These are phyloP conservation scores for Ampelomyces quisqualis DNA, from an alignment of 2,329 filamentous ascomycete genomes.

Conservation along the genomic window DNA sequence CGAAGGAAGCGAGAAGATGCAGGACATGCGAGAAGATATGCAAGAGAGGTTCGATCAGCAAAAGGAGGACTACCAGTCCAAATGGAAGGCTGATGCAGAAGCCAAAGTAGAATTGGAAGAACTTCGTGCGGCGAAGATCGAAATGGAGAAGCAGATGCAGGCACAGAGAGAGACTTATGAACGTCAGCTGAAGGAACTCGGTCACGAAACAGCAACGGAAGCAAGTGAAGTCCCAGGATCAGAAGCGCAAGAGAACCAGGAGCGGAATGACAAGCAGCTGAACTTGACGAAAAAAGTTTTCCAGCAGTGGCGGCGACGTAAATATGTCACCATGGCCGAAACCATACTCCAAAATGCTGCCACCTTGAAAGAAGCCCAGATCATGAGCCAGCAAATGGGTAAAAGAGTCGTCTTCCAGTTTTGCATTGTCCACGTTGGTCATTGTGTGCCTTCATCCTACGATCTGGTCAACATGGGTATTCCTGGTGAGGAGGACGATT, in stretches of 20 bases:
- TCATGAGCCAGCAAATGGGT: slow-evolving; percentile 96
- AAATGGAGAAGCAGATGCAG: slow-evolving; percentile 84
- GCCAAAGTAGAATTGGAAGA: slow-evolving; percentile 79
- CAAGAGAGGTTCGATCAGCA: slow-evolving; percentile 79
- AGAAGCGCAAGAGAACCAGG: slow-evolving; percentile 60
- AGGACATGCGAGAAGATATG: slow-evolving; percentile 76
- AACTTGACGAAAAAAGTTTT: slow-evolving; percentile 66
- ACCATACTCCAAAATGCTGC: slow-evolving; percentile 84
- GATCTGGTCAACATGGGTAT: slow-evolving; percentile 94
- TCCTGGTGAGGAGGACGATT: slow-evolving; percentile 78
- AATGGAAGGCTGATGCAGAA: slow-evolving; percentile 72
- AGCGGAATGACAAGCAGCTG: slow-evolving; percentile 65
- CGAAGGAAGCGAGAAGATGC: slow-evolving; percentile 75
- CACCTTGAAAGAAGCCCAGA: slow-evolving; percentile 88
- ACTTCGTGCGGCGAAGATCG: slow-evolving; percentile 73
- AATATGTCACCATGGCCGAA: slow-evolving; percentile 93
- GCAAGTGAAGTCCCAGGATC: slow-evolving; percentile 36
- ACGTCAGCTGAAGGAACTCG: slow-evolving; percentile 70
- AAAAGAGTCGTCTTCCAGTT: slow-evolving; percentile 95
- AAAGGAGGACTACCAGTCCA: slow-evolving; percentile 78
- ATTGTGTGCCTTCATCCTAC: slow-evolving; percentile 88
- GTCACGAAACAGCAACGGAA: slow-evolving; percentile 56
- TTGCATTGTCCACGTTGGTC: slow-evolving; percentile 82
- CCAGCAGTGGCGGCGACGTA: slow-evolving; percentile 76
- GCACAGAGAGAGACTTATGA: slow-evolving; percentile 83